These are phyloP conservation scores for Curvularia lunata DNA, from an alignment of 2,329 filamentous ascomycete species.

Conservation along the genomic window DNA sequence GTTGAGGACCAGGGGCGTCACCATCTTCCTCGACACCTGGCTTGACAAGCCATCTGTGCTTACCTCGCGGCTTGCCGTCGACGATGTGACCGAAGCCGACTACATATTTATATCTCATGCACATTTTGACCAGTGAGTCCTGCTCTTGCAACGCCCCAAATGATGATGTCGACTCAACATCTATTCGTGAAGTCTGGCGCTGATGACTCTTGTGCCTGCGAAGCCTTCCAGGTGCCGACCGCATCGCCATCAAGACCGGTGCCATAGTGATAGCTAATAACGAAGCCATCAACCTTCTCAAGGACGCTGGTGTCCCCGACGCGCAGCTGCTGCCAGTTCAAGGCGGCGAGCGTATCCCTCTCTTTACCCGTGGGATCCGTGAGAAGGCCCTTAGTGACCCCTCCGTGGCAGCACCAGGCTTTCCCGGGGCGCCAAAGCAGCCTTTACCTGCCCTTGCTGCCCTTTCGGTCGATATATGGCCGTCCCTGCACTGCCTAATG, in stretches of 20 bases:
- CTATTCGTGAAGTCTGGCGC: too few relatives aligned
- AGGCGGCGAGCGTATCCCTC: slow-evolving; percentile 13
- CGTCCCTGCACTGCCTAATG: slow-evolving; percentile 9
- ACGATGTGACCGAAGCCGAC: slow-evolving; percentile 11
- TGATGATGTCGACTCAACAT: too few relatives aligned
- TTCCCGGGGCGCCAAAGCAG: not conserved
- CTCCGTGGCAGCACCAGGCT: not conserved
- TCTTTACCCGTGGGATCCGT: slow-evolving; percentile 8
- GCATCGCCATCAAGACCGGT: slow-evolving; percentile 11
- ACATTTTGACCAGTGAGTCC: slow-evolving; percentile 13
- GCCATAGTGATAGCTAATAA: slow-evolving; percentile 12
- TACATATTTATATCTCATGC: slow-evolving; percentile 18
- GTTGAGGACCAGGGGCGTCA: slow-evolving; percentile 1
- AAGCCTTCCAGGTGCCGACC: slow-evolving; percentile 15
- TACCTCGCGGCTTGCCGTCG: slow-evolving; percentile 1
- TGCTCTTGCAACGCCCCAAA: too few relatives aligned
- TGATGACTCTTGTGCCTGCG: too few relatives aligned
- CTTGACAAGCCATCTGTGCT: slow-evolving; percentile 8
- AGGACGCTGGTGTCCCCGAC: slow-evolving; percentile 8
- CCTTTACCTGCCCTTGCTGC: not conserved
- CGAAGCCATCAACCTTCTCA: slow-evolving; percentile 10
- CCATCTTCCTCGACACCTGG: slow-evolving; percentile 16
- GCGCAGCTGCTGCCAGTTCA: slow-evolving; percentile 8
- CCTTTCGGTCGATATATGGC: slow-evolving; percentile 10
- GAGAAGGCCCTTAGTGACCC: slow-evolving; percentile 1